Conservation (phyloP, 2,329 filamentous ascomycete genomes). For the Calycina marina region DNA sequence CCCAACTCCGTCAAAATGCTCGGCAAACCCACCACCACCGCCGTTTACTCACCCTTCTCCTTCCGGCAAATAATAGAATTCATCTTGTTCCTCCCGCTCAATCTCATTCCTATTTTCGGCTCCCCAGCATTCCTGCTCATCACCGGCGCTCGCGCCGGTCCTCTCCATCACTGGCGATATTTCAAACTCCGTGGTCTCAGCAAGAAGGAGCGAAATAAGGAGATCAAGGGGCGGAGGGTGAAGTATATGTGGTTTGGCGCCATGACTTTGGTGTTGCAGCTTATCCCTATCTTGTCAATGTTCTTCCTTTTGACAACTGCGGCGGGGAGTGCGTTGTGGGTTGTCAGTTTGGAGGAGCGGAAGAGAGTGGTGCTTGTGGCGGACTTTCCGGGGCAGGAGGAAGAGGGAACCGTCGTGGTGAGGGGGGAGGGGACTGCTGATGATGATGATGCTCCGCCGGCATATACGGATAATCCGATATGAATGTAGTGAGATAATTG, state of each 20-base stretch:
- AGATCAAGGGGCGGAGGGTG: constrained; percentile 53
- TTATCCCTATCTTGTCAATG: constrained; percentile 86
- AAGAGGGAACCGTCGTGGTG: too few relatives aligned
- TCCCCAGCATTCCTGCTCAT: constrained; percentile 76
- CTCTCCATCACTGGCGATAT: constrained; percentile 82
- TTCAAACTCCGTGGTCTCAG: constrained; percentile 65
- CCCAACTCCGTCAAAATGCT: constrained; percentile 65
- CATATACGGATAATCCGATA: too few relatives aligned
- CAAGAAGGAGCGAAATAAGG: constrained; percentile 58
- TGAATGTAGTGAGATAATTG: too few relatives aligned
- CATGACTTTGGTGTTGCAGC: constrained; percentile 66
- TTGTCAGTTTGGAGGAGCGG: constrained; percentile 54
- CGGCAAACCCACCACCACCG: constrained; percentile 62
- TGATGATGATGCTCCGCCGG: too few relatives aligned
- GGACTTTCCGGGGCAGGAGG: too few relatives aligned
- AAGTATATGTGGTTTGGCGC: constrained; percentile 93
- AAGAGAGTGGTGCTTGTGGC: constrained; percentile 15
- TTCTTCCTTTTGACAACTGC: constrained; percentile 84
- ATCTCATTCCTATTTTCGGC: constrained; percentile 72
- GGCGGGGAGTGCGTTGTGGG: constrained; percentile 76
- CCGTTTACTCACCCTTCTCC: constrained; percentile 78
- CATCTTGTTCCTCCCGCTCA: constrained; percentile 64
- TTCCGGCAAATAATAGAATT: constrained; percentile 83
- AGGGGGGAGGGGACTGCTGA: too few relatives aligned
- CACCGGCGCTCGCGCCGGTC: constrained; percentile 76